Conservation (phyloP, 2,329 filamentous ascomycete species). For the Epichloe sylvatica region DNA sequence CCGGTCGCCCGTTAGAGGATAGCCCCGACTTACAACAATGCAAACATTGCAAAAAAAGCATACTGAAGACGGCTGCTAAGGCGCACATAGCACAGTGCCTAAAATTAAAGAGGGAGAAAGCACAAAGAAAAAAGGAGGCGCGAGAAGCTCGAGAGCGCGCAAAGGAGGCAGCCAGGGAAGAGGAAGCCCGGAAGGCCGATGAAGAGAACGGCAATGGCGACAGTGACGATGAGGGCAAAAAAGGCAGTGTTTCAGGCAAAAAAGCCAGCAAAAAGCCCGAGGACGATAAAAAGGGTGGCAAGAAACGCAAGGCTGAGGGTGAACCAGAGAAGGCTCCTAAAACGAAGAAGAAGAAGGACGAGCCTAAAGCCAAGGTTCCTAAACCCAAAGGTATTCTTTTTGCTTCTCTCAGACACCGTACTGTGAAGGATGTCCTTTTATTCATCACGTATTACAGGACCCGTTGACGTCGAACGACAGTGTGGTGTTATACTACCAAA, state of each 20-base stretch:
- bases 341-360: constrained; percentile 90
- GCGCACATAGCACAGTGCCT: constrained; percentile 75
- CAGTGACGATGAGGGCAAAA: constrained; percentile 32
- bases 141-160: constrained; percentile 56
- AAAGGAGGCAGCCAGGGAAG: constrained; percentile 44
- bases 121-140: constrained; percentile 65
- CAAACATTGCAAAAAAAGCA: constrained; percentile 88
- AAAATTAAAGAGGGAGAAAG: constrained; percentile 69
- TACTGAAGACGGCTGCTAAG: constrained; percentile 60
- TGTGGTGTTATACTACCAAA: constrained; percentile 80
- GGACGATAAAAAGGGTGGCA: constrained; percentile 51
- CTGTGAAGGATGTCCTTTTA: neutral
- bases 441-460: constrained; percentile 32
- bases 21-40: constrained; percentile 67
- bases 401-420: neutral
- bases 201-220: constrained; percentile 35
- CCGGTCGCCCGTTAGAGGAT: constrained; percentile 70
- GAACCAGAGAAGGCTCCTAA: constrained; percentile 74
- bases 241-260: constrained; percentile 30
- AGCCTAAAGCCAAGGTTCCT: constrained; percentile 66
- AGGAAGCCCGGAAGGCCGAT: constrained; percentile 39
- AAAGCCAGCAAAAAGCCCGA: constrained; percentile 58
- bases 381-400: constrained; percentile 59
- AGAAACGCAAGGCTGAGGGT: constrained; percentile 64
- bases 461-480: constrained; percentile 86